These are phyloP conservation scores for Hymenoscyphus repandus DNA, from an alignment of 2,329 filamentous ascomycete species.

Conservation along the genomic window DNA sequence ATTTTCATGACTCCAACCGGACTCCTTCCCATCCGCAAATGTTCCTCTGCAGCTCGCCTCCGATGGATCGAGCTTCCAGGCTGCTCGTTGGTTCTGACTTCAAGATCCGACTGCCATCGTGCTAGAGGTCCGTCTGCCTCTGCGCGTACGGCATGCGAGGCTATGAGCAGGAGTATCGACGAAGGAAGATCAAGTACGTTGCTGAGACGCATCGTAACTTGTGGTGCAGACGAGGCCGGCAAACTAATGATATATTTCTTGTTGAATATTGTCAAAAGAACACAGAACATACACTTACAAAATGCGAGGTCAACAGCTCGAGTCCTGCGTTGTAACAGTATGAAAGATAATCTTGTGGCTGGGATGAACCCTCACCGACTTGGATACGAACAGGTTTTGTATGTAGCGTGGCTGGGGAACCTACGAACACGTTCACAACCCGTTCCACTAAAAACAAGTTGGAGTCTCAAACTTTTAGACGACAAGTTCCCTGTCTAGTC, in stretches of 20 bases:
- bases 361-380: constrained; percentile 3
- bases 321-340: not conserved
- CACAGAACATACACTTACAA: constrained; percentile 1
- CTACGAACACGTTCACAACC: not conserved
- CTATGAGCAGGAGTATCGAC: constrained; percentile 42
- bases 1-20: constrained; percentile 69
- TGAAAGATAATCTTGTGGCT: constrained; percentile 6
- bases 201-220: constrained; percentile 36
- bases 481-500: too few relatives aligned
- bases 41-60: constrained; percentile 36
- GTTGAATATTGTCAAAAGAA: not conserved
- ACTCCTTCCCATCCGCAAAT: constrained; percentile 32
- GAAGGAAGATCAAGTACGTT: constrained; percentile 37
- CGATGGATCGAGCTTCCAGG: constrained; percentile 40
- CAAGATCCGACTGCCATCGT: constrained; percentile 42
- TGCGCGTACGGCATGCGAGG: constrained; percentile 35
- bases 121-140: constrained; percentile 16
- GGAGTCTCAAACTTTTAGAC: too few relatives aligned
- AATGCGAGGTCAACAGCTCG: not conserved
- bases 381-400: not conserved
- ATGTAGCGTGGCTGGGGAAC: not conserved
- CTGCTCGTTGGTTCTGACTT: constrained; percentile 36
- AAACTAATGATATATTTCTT: not conserved
- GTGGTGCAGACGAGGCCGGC: not conserved
- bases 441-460: too few relatives aligned